phyloP scores from a whole-genome alignment of 345 rosid genomes.

The Acer campestre region DNA sequence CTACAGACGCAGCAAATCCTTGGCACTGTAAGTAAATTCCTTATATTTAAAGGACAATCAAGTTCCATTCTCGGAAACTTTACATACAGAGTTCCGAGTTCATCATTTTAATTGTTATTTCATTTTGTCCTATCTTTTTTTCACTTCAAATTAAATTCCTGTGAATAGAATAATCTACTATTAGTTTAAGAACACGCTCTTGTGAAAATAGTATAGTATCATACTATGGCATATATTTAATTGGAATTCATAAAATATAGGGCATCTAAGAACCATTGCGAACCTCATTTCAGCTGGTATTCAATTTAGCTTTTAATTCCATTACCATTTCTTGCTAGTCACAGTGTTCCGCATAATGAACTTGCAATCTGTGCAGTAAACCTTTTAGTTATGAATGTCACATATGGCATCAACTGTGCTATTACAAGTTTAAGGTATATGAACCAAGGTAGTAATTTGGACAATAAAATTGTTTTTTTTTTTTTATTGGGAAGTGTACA shows the following conservation, averaged over 20 bases:
- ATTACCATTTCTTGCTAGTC: too few species aligned
- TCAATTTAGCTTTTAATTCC: not conserved
- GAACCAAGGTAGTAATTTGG: constrained; percentile 6
- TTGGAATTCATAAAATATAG: not conserved
- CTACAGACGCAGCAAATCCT: constrained; percentile 97
- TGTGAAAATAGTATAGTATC: not conserved
- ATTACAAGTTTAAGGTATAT: not conserved
- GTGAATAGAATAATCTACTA: constrained; percentile 1
- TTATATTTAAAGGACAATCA: not conserved
- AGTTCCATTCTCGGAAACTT: not conserved
- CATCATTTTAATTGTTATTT: not conserved
- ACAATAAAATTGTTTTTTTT: not conserved
- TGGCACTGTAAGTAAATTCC: constrained; percentile 63
- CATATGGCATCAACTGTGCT: not conserved
- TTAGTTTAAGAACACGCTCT: not conserved
- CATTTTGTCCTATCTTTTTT: not conserved
- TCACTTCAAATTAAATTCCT: not conserved
- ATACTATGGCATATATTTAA: not conserved
- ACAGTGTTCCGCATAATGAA: not conserved
- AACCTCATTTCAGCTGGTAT: not conserved
- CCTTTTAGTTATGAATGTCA: not conserved
- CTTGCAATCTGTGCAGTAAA: not conserved
- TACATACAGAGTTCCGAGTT: not conserved
- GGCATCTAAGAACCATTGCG: not conserved
- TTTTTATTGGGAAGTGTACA: not conserved